Percentiles rank a stretch among this genome's conserved stretches.
phyloP scores from a whole-genome alignment of 768 basidiomycete genomes.

The Amanita muscaria region DNA sequence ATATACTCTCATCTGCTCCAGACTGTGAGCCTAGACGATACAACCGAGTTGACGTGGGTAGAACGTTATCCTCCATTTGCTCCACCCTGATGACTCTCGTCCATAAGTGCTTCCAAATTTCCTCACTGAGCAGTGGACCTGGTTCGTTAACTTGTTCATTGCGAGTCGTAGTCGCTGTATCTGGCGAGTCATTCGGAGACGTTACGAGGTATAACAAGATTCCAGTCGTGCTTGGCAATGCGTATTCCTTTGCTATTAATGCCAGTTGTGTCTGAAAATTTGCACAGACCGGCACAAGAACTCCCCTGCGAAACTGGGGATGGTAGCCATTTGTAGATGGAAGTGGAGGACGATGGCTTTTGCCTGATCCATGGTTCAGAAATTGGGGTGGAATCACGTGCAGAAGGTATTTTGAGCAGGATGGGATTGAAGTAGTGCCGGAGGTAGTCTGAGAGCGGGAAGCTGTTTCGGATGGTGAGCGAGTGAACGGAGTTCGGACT shows the following conservation, averaged over 20 bases:
- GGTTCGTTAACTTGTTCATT: slow-evolving; percentile 39
- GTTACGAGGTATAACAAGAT: slow-evolving; percentile 74
- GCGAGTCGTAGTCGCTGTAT: slow-evolving; percentile 5
- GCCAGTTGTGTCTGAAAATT: slow-evolving; percentile 75
- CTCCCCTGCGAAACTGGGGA: slow-evolving; percentile 71
- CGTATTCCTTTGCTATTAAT: slow-evolving; percentile 91
- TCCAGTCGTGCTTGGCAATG: slow-evolving; percentile 78
- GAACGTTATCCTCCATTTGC: slow-evolving; percentile 35
- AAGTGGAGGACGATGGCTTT: slow-evolving; percentile 43
- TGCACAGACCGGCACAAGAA: slow-evolving; percentile 78
- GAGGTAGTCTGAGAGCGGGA: slow-evolving; percentile 43
- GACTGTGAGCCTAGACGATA: slow-evolving; percentile 17
- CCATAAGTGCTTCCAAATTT: slow-evolving; percentile 88
- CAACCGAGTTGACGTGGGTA: slow-evolving; percentile 15
- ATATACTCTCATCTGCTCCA: slow-evolving; percentile 30
- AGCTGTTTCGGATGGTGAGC: slow-evolving; percentile 19
- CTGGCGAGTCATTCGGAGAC: slow-evolving; percentile 14
- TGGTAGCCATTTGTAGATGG: slow-evolving; percentile 66
- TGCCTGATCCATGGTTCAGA: slow-evolving; percentile 55
- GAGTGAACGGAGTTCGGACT: slow-evolving; percentile 22
- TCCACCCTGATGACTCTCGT: slow-evolving; percentile 58
- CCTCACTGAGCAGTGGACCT: slow-evolving; percentile 80
- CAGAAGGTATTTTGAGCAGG: slow-evolving; percentile 62
- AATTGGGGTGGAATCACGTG: slow-evolving; percentile 76
- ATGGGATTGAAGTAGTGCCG: slow-evolving; percentile 34